phyloP scores from a whole-genome alignment of 495 filamentous ascomycete genomes.

The Penicillium cataractarum region DNA sequence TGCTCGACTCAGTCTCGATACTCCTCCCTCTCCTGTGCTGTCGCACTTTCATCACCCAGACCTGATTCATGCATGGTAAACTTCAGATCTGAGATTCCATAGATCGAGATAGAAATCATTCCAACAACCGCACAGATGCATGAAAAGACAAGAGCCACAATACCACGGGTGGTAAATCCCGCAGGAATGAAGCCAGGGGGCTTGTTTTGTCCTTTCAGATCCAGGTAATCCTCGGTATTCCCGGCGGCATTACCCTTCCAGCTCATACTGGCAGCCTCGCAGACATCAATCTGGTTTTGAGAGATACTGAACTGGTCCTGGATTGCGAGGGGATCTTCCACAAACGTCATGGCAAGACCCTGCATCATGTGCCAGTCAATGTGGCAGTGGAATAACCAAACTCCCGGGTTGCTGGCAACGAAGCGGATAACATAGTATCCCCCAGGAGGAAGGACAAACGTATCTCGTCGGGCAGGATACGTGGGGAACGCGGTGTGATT shows the following conservation, averaged over 20 bases:
- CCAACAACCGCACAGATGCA: not conserved
- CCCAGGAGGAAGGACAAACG: not conserved
- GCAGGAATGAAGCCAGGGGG: not conserved
- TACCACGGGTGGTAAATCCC: not conserved
- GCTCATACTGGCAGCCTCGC: not conserved
- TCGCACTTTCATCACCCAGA: not conserved
- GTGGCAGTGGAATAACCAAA: conserved; percentile 1
- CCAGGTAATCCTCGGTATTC: not conserved
- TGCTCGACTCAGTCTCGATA: not conserved
- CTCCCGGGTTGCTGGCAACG: not conserved
- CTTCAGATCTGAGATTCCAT: not conserved
- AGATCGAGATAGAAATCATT: not conserved
- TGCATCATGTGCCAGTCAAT: not conserved
- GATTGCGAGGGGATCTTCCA: not conserved
- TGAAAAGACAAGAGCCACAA: not conserved
- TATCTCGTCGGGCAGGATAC: not conserved
- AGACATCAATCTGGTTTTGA: not conserved
- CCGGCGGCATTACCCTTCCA: not conserved
- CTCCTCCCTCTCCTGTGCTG: not conserved
- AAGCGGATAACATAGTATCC: not conserved
- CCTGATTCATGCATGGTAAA: not conserved
- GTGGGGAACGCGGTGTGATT: not conserved
- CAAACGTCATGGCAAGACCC: not conserved
- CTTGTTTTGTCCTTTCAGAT: not conserved
- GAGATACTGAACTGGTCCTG: not conserved